These are phyloP conservation scores for Neurospora africana DNA, from an alignment of 495 filamentous ascomycete species.

Conservation along the genomic window DNA sequence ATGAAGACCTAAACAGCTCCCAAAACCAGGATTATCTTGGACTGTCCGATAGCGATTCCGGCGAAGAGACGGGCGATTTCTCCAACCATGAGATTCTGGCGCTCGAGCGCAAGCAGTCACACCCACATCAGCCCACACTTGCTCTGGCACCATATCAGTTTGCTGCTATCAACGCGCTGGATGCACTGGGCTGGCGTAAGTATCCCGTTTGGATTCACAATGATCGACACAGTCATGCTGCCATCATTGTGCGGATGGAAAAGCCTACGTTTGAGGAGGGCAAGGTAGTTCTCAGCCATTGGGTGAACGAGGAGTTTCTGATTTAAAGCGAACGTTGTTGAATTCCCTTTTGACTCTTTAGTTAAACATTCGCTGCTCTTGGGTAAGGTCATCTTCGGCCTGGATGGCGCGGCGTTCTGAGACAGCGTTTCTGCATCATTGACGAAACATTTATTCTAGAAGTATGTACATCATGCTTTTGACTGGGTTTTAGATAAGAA, in stretches of 20 bases:
- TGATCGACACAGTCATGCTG: slow-evolving; percentile 70
- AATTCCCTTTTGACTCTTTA: neutral
- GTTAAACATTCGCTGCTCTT: neutral
- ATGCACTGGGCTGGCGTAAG: slow-evolving; percentile 66
- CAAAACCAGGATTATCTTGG: slow-evolving; percentile 54
- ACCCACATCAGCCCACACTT: slow-evolving; percentile 47
- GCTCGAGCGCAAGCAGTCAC: slow-evolving; percentile 28
- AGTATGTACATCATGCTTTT: neutral
- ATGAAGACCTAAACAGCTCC: slow-evolving; percentile 55
- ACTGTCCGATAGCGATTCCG: slow-evolving; percentile 23
- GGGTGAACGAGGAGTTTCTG: slow-evolving; percentile 62
- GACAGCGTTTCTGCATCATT: neutral
- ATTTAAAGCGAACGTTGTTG: slow-evolving; percentile 1
- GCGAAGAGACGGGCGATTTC: slow-evolving; percentile 8
- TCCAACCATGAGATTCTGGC: slow-evolving; percentile 18
- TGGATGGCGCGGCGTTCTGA: neutral
- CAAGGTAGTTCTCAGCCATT: slow-evolving; percentile 68
- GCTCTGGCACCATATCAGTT: slow-evolving; percentile 74
- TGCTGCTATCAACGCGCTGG: slow-evolving; percentile 65
- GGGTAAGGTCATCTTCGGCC: neutral
- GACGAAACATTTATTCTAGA: neutral
- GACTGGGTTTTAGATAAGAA: neutral
- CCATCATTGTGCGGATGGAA: slow-evolving; percentile 68
- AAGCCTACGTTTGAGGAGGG: slow-evolving; percentile 62
- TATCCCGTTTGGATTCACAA: slow-evolving; percentile 83